These are phyloP conservation scores for Amyloporia xantha DNA, from an alignment of 768 basidiomycete genomes.

Conservation along the genomic window DNA sequence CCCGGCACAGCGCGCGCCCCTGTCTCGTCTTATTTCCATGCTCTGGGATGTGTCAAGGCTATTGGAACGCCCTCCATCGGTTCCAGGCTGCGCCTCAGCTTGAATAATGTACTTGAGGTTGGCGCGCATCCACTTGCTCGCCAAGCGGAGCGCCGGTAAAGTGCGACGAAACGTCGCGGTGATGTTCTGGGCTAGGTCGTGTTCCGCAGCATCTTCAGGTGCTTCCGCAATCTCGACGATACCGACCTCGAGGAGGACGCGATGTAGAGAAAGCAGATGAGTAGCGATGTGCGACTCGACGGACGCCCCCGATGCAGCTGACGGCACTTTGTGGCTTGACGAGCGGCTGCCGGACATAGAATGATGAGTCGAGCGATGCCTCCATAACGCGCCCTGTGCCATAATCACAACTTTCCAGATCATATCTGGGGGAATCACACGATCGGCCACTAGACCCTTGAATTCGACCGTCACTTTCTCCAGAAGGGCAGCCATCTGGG, in stretches of 20 bases:
- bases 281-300: slow-evolving; percentile 61
- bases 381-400: slow-evolving; percentile 79
- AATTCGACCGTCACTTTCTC: slow-evolving; percentile 51
- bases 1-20: slow-evolving; percentile 25
- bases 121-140: slow-evolving; percentile 81
- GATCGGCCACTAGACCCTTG: slow-evolving; percentile 51
- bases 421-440: slow-evolving; percentile 66
- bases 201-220: slow-evolving; percentile 45
- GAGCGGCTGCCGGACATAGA: slow-evolving; percentile 13
- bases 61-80: slow-evolving; percentile 11
- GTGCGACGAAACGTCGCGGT: slow-evolving; percentile 81
- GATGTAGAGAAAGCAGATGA: slow-evolving; percentile 63
- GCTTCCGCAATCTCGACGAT: slow-evolving; percentile 53
- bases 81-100: slow-evolving; percentile 4
- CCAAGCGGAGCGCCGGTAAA: slow-evolving; percentile 80
- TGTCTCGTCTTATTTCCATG: slow-evolving; percentile 23
- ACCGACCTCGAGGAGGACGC: slow-evolving; percentile 60
- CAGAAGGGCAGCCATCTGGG: slow-evolving; percentile 39
- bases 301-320: neutral
- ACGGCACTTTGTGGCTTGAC: neutral
- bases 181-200: slow-evolving; percentile 73
- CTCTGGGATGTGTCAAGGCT: neutral
- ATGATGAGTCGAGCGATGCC: slow-evolving; percentile 68
- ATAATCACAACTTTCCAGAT: slow-evolving; percentile 71
- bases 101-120: slow-evolving; percentile 62